phyloP scores from a whole-genome alignment of 176 grass and related monocot genomes.

The Urochloa ruziziensis region DNA sequence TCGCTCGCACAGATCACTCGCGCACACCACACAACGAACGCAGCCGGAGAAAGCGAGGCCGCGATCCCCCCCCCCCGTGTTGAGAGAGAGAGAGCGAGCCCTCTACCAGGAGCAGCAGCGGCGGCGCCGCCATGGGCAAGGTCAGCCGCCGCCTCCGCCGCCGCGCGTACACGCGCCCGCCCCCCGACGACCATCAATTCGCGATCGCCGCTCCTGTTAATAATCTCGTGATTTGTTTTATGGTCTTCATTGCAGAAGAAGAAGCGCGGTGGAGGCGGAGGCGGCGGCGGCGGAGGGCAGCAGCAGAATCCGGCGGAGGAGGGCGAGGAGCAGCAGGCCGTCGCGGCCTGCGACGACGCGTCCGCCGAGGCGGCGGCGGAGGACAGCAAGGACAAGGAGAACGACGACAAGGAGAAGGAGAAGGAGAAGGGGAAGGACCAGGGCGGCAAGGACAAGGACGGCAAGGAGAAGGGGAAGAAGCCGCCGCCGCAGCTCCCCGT shows the following conservation, averaged over 20 bases:
- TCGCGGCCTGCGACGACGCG: background rate
- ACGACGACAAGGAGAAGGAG: background rate
- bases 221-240: background rate
- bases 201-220: background rate
- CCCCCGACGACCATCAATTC: background rate
- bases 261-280: constrained; percentile 26
- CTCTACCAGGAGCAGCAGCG: background rate
- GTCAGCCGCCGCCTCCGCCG: background rate
- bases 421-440: background rate
- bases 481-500: background rate
- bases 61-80: too few species aligned
- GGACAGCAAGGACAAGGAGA: background rate
- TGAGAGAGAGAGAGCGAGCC: too few species aligned
- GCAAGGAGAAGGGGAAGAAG: constrained; percentile 15
- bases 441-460: background rate
- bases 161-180: background rate
- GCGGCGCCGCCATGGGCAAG: background rate
- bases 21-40: too few species aligned
- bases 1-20: too few species aligned
- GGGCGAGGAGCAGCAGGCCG: background rate
- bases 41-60: too few species aligned
- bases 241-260: constrained; percentile 41
- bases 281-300: background rate
- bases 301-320: constrained; percentile 8
- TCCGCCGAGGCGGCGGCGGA: background rate